A percentile compares a stretch with the other conserved stretches of the same genome.
Conservation (phyloP, 257 asterid genomes). For the Plantago elongata region DNA sequence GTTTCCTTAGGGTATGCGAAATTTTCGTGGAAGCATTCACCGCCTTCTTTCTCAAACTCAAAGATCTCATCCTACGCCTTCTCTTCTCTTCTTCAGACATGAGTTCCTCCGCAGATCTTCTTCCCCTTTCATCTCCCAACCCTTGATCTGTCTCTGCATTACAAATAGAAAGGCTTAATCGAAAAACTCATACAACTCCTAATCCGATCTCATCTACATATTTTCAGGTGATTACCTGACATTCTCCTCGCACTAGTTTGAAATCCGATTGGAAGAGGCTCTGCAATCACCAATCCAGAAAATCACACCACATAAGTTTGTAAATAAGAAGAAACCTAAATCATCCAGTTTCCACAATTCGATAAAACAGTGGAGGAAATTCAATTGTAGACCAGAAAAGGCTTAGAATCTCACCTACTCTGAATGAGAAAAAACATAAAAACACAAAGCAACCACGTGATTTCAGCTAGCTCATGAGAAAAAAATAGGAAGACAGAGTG, state of each 20-base stretch:
- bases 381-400: no score
- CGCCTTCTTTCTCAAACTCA: constrained; percentile 47
- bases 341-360: no score
- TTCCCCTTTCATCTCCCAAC: constrained; percentile 32
- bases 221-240: constrained; percentile 48
- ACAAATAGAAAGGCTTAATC: neutral
- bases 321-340: constrained; percentile 1
- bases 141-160: constrained; percentile 19
- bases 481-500: no score
- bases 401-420: no score
- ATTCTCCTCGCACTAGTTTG: constrained; percentile 35
- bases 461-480: no score
- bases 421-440: no score
- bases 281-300: constrained; percentile 36
- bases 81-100: constrained; percentile 40
- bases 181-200: neutral
- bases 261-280: constrained; percentile 27
- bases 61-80: constrained; percentile 39
- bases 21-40: constrained; percentile 29
- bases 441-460: no score
- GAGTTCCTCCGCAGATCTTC: constrained; percentile 34
- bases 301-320: constrained; percentile 16
- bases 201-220: constrained; percentile 5
- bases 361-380: no score
- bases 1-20: constrained; percentile 24